Evolutionary conservation across 768 basidiomycete species (phyloP), one percentile per base, ranked within the genome.

Genomic region (Russula brevipes): DNA sequence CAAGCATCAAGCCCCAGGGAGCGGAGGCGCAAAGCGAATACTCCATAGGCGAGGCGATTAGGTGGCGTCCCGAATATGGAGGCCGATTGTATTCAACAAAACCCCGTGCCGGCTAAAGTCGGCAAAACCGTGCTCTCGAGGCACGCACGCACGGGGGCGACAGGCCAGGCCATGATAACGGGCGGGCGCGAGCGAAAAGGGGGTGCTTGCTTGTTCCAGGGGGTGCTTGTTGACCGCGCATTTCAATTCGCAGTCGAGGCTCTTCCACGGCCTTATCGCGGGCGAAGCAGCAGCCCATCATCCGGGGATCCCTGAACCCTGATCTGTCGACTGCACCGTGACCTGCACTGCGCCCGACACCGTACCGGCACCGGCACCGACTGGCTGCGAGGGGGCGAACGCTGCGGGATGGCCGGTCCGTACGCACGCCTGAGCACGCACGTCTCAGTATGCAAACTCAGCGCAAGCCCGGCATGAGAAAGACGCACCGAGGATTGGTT

Each of bases 1-100:
- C 60, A 39, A 38, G 50, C 24, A 30, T 17, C 17, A 52, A 16
- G 6, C 19, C 45, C 24, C 45, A 17, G 33, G 24, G n/a, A 38
- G 35, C 30, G 38, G 36, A 33, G 60, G 53, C 46, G 53, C 31
- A 55, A 60, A 33, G 45, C 46, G 33, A 47, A 49, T 47, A 55
- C 36, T 47, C 53, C 52, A 31, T 53, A 9, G 57, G 51, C 9
- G 10, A 50, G 5, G 17, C 14, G 24, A 31, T 53, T 54, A 38
- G 35, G 60, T 61, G 60, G 60, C 60, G 60, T 19, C 60, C 54
- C 53, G 30, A 46, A 54, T 47, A 41, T 39, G 46, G 33, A 45
- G 30, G 51, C 47, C 38, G 45, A 61, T 55, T 31, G 38, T 24
- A 54, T 54, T 11, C 31, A 41, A 41, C 35, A 19, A 49, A 35